Evolutionary conservation across 768 basidiomycete genomes (phyloP).

Genomic region (Exidia glandulosa): DNA sequence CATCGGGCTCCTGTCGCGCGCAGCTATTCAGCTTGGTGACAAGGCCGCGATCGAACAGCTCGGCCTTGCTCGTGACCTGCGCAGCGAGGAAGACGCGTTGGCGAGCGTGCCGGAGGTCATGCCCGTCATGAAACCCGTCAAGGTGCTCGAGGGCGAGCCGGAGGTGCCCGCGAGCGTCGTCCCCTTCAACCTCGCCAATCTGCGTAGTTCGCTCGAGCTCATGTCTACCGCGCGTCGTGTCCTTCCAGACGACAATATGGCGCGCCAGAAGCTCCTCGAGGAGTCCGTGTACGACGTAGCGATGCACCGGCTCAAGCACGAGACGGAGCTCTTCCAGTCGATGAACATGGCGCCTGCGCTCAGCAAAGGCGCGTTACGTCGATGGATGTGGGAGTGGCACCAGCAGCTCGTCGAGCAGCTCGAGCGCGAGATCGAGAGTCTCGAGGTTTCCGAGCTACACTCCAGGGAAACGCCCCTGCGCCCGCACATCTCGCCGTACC

Average conservation of each 20-base stretch:
- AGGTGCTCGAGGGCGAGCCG: constrained; percentile 9
- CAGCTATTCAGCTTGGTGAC: constrained; percentile 47
- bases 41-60: constrained; percentile 43
- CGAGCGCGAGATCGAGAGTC: constrained; percentile 37
- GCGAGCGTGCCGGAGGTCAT: constrained; percentile 45
- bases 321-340: constrained; percentile 45
- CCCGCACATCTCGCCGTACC: constrained; percentile 49
- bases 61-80: constrained; percentile 38
- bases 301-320: constrained; percentile 52
- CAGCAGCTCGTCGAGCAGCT: constrained; percentile 40
- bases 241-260: constrained; percentile 52
- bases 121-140: constrained; percentile 35
- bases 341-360: constrained; percentile 32
- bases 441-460: constrained; percentile 15
- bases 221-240: constrained; percentile 53
- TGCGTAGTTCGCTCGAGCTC: constrained; percentile 57
- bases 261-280: constrained; percentile 75
- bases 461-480: background rate
- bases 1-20: constrained; percentile 44
- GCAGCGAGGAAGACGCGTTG: background rate
- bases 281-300: constrained; percentile 81
- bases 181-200: constrained; percentile 64
- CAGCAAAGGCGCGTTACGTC: constrained; percentile 41
- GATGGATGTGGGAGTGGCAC: constrained; percentile 88
- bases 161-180: constrained; percentile 27